Percentiles rank a stretch among this genome's conserved stretches.
phyloP scores from a whole-genome alignment of 2,329 filamentous ascomycete genomes.

The Botrytis fragariae region DNA sequence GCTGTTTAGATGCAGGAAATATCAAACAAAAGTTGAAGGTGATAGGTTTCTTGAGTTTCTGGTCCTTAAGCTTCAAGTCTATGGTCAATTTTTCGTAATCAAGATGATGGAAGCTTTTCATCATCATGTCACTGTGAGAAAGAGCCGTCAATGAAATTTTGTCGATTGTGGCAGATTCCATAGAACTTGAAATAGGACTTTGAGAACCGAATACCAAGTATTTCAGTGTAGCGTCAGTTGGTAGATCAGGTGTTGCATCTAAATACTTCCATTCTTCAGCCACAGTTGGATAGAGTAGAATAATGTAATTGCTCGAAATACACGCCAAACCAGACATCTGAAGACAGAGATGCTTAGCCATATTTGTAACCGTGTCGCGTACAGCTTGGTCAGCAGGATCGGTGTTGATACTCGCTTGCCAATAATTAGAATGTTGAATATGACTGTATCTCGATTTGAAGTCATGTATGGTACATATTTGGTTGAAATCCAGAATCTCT shows the following conservation, averaged over 20 bases:
- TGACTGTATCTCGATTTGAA: slow-evolving; percentile 25
- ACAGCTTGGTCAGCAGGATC: slow-evolving; percentile 18
- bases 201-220: slow-evolving; percentile 32
- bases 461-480: slow-evolving; percentile 33
- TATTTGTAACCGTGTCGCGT: slow-evolving; percentile 22
- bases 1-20: slow-evolving; percentile 44
- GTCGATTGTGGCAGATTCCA: background rate
- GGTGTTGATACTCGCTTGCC: slow-evolving; percentile 25
- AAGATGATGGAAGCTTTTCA: slow-evolving; percentile 28
- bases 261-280: slow-evolving; percentile 36
- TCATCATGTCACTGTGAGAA: slow-evolving; percentile 5
- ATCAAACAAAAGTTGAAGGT: slow-evolving; percentile 46
- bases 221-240: slow-evolving; percentile 24
- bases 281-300: slow-evolving; percentile 33
- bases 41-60: slow-evolving; percentile 23
- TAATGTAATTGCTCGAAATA: slow-evolving; percentile 23
- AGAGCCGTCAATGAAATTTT: slow-evolving; percentile 1
- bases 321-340: slow-evolving; percentile 29
- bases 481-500: slow-evolving; percentile 23
- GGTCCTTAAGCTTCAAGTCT: background rate
- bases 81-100: slow-evolving; percentile 27
- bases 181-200: background rate
- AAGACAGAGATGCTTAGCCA: slow-evolving; percentile 28
- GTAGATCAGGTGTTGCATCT: slow-evolving; percentile 17
- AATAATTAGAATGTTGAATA: slow-evolving; percentile 16